Evolutionary conservation across 148 eudicot species (phyloP), one percentile per base, ranked within the genome.

Genomic region (Chenopodium formosanum): DNA sequence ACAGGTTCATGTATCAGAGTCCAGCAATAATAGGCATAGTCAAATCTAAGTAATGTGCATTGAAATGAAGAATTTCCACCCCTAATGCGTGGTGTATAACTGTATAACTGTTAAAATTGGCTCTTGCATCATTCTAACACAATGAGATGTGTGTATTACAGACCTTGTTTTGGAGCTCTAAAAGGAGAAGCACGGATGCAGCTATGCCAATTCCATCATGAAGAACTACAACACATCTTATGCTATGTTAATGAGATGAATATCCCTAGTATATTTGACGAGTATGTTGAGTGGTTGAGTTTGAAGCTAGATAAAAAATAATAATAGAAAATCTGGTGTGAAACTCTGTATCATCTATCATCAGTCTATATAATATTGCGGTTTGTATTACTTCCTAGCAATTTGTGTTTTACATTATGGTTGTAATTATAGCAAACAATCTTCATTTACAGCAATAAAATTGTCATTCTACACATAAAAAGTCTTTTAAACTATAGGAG

Each of bases 81-180:
- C 8, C 19, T 34, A 22, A 81, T 86, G 73, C 80, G 69, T 63
- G 79, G 19, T 81, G 22, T 65, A 70, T 60, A 17, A 79, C 13
- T 81, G 27, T 65, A 70, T 60, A 19, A 10, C 7, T 27, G 46
- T 22, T 34, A 10, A 4, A 40, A 14, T 64, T 7, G 40, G 6
- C 27, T 74, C 29, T 11, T 34, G 56, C 11, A 52, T 25, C 25
- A 60, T 66, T 46, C 79, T 77, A 25, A 86, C 64, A 46, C 48
- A 20, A 73, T 64, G 40, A 48, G 11, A 40, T 67, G 9, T 40
- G 72, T 84, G 8, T 29, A 46, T 27, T 88, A 85, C 76, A 94
- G 97, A 92, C 87, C 88, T 94, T 86, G 97, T 94, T 78, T 78
- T 94, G 90, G 97, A 94, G 90, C 94, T 94, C 83, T 94, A 85